Evolutionary conservation across 768 basidiomycete species (phyloP).

Genomic region (Lactarius psammicola): DNA sequence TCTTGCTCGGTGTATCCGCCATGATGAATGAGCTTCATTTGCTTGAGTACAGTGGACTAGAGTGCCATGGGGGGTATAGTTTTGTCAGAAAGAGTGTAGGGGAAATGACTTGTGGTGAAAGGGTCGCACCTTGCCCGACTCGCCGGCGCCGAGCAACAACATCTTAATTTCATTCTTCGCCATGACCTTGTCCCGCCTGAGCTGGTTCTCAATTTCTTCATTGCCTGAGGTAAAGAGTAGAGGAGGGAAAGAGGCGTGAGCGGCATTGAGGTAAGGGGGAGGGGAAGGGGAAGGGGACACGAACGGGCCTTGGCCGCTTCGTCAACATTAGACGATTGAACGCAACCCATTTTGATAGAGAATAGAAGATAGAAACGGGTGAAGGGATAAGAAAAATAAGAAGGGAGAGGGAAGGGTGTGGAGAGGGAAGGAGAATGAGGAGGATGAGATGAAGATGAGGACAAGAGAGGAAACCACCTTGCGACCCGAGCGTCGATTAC

Average conservation of each 20-base stretch:
- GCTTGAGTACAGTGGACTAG: slow-evolving; percentile 89
- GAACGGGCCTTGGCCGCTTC: slow-evolving; percentile 81
- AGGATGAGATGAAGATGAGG: slow-evolving; percentile 8
- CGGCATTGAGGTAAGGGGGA: not conserved
- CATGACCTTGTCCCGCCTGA: slow-evolving; percentile 84
- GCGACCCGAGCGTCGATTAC: not conserved
- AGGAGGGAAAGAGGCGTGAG: not conserved
- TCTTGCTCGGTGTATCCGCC: slow-evolving; percentile 86
- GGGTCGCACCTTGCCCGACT: slow-evolving; percentile 81
- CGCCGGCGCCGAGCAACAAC: slow-evolving; percentile 92
- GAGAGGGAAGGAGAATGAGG: slow-evolving; percentile 30
- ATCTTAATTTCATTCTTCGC: slow-evolving; percentile 96
- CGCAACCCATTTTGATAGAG: slow-evolving; percentile 66
- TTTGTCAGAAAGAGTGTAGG: not conserved
- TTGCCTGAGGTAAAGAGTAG: slow-evolving; percentile 55
- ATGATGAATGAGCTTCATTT: slow-evolving; percentile 97
- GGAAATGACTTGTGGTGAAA: not conserved
- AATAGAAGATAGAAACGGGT: slow-evolving; percentile 21
- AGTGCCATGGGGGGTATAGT: not conserved
- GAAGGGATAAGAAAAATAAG: slow-evolving; percentile 13
- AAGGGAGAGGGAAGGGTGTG: too few relatives aligned
- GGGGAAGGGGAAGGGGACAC: slow-evolving; percentile 37
- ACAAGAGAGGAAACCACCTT: slow-evolving; percentile 19
- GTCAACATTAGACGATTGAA: slow-evolving; percentile 66
- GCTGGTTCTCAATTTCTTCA: slow-evolving; percentile 91